Percentiles rank a stretch among this genome's conserved stretches.
phyloP scores from a whole-genome alignment of 495 filamentous ascomycete species.

The Poronia punctata region DNA sequence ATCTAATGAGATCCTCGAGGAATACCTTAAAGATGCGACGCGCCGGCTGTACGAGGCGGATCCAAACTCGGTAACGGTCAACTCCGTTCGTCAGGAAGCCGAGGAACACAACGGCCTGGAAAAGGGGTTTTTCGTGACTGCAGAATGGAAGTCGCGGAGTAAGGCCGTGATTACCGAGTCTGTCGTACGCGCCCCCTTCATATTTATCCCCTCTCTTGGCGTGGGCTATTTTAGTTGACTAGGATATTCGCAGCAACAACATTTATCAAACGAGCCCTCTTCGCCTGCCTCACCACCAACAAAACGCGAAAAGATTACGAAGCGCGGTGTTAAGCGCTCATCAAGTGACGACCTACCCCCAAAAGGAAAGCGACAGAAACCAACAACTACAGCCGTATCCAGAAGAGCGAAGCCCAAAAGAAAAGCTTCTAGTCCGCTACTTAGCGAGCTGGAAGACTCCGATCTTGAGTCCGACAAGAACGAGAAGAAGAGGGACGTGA shows the following conservation, averaged over 20 bases:
- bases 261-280: slow-evolving; percentile 12
- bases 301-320: slow-evolving; percentile 14
- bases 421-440: slow-evolving; percentile 24
- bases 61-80: slow-evolving; percentile 53
- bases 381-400: slow-evolving; percentile 5
- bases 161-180: slow-evolving; percentile 64
- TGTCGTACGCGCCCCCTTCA: slow-evolving; percentile 57
- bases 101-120: slow-evolving; percentile 60
- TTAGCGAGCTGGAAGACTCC: slow-evolving; percentile 19
- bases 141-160: slow-evolving; percentile 72
- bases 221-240: slow-evolving; percentile 5
- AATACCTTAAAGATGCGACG: slow-evolving; percentile 3
- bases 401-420: slow-evolving; percentile 21
- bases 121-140: slow-evolving; percentile 62
- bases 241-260: slow-evolving; percentile 14
- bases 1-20: slow-evolving; percentile 1
- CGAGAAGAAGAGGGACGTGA: slow-evolving; percentile 19
- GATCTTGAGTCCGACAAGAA: slow-evolving; percentile 24
- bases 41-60: slow-evolving; percentile 4
- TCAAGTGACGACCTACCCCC: slow-evolving; percentile 21
- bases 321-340: slow-evolving; percentile 26
- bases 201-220: slow-evolving; percentile 16
- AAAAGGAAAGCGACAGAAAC: slow-evolving; percentile 26
- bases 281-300: slow-evolving; percentile 6
- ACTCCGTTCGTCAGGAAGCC: slow-evolving; percentile 58